Evolutionary conservation across 257 asterid species (phyloP).

Genomic region (Henckelia pumila): DNA sequence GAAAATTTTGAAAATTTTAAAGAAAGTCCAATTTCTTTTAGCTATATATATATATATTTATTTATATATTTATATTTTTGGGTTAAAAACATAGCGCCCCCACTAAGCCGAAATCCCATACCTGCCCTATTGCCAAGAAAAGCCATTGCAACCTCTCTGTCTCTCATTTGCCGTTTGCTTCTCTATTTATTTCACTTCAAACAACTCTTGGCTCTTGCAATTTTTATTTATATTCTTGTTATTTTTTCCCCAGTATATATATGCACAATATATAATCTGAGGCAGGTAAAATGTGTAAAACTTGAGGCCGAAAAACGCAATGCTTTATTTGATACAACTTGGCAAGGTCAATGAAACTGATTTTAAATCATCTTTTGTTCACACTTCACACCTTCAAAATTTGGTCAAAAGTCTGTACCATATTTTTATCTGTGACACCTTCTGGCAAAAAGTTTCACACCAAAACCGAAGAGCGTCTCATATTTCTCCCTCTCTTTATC

Average conservation of each 20-base stretch:
- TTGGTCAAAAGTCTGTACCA: conserved; percentile 30
- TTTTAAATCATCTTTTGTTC: conserved; percentile 22
- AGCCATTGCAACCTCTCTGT: conserved; percentile 10
- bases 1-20: no score
- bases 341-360: conserved; percentile 28
- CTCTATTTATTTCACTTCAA: no score
- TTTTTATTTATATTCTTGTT: not conserved
- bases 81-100: no score
- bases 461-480: conserved; percentile 24
- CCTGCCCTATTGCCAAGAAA: not conserved
- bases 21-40: no score
- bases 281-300: conserved; percentile 20
- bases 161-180: no score
- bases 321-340: conserved; percentile 31
- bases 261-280: not conserved
- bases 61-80: no score
- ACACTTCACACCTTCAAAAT: conserved; percentile 11
- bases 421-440: conserved; percentile 37
- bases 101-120: no score
- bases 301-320: conserved; percentile 29
- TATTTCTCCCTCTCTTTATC: conserved; percentile 9
- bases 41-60: no score
- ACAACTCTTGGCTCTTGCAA: conserved; percentile 7
- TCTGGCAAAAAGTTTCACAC: conserved; percentile 47
- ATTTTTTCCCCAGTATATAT: no score